Percentiles rank a stretch among this genome's conserved stretches.
These are phyloP conservation scores for Hericium coralloides DNA, from an alignment of 768 basidiomycete species.

Conservation along the genomic window DNA sequence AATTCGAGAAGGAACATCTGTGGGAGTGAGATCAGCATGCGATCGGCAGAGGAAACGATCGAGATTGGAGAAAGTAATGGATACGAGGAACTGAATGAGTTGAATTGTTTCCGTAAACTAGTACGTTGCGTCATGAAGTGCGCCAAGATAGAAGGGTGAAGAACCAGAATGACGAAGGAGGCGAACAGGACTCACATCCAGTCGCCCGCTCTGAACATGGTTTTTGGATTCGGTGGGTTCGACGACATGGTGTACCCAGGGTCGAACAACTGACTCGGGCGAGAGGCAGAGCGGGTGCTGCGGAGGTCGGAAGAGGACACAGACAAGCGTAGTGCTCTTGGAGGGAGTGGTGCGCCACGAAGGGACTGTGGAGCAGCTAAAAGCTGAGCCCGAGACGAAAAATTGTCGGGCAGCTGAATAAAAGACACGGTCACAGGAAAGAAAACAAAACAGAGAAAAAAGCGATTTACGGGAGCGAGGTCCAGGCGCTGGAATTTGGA, in stretches of 20 bases:
- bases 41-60: not conserved
- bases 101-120: too few relatives aligned
- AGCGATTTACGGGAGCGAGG: slow-evolving; percentile 6
- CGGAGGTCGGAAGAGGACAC: not conserved
- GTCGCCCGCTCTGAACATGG: slow-evolving; percentile 59
- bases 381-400: too few relatives aligned
- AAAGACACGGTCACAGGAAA: not conserved
- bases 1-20: slow-evolving; percentile 60
- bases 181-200: slow-evolving; percentile 54
- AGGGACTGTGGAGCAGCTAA: too few relatives aligned
- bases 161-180: not conserved
- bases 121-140: too few relatives aligned
- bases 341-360: too few relatives aligned
- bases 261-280: not conserved
- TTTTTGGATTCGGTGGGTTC: slow-evolving; percentile 65
- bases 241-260: slow-evolving; percentile 45
- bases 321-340: not conserved
- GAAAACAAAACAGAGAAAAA: not conserved
- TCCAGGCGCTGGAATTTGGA: slow-evolving; percentile 44
- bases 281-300: not conserved
- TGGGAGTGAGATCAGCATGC: not conserved
- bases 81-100: not conserved
- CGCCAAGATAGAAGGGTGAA: not conserved
- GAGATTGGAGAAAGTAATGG: not conserved
- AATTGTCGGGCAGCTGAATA: not conserved